These are phyloP conservation scores for Paraphoma chrysanthemicola DNA, from an alignment of 2,329 filamentous ascomycete genomes.

Conservation along the genomic window DNA sequence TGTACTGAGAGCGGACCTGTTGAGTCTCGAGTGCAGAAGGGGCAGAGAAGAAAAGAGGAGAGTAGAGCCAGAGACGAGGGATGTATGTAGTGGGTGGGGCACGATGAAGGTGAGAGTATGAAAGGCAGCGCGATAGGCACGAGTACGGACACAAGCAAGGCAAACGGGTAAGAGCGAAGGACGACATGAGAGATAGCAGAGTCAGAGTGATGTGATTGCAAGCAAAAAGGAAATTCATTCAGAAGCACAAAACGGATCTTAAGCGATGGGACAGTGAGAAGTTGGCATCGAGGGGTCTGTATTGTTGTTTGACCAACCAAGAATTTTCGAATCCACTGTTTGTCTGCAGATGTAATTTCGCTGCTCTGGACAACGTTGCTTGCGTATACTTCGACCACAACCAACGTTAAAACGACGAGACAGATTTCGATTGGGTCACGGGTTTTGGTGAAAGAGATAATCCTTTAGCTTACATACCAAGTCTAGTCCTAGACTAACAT, in stretches of 20 bases:
- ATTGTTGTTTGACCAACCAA: no score
- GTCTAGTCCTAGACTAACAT: neutral
- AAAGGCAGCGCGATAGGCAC: neutral
- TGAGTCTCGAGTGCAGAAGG: neutral
- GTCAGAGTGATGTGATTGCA: no score
- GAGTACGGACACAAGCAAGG: neutral
- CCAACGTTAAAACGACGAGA: neutral
- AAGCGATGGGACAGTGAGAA: neutral
- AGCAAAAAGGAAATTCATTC: neutral
- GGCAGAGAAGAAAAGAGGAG: neutral
- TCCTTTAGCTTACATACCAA: neutral
- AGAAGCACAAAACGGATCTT: neutral
- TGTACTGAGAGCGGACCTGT: no score
- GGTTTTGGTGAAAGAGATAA: neutral
- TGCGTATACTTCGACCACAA: neutral
- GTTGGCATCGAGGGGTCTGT: no score
- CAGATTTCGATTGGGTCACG: neutral
- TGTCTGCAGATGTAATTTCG: no score
- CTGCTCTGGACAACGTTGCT: no score
- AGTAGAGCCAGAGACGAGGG: neutral
- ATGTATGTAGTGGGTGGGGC: neutral
- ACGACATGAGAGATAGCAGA: no score
- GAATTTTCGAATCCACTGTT: no score
- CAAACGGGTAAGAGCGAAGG: neutral
- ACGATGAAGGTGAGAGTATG: neutral